Conservation (phyloP, 345 rosid genomes). For the Sonneratia caseolaris region DNA sequence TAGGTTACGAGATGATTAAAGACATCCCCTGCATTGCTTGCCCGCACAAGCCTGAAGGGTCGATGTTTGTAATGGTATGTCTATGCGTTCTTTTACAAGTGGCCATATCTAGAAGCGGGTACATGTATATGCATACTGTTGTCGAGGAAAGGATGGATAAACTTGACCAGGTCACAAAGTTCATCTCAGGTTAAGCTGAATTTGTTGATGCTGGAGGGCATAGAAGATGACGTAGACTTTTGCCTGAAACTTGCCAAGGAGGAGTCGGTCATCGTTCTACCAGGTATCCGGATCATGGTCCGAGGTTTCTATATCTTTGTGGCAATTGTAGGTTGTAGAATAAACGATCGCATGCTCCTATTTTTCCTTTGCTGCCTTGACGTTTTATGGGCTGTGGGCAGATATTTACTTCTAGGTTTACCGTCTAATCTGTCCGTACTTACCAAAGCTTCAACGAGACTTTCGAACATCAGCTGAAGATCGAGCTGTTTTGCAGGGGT, state of each 20-base stretch:
- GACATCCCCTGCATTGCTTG: conserved; percentile 43
- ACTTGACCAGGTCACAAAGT: not conserved
- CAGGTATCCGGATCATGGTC: conserved; percentile 20
- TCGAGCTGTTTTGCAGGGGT: conserved; percentile 17
- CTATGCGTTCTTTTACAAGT: not conserved
- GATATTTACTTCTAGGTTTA: too few species aligned
- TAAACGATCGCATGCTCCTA: too few species aligned
- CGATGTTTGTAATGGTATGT: conserved; percentile 41
- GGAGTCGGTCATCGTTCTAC: conserved; percentile 42
- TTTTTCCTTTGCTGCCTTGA: too few species aligned
- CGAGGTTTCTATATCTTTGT: too few species aligned
- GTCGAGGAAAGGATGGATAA: not conserved
- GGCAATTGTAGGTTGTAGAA: too few species aligned
- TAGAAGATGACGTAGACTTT: conserved; percentile 51
- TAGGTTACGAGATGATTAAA: conserved; percentile 22
- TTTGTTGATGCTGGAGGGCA: conserved; percentile 25
- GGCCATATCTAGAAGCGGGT: too few species aligned
- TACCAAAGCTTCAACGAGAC: too few species aligned
- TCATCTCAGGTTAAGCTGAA: conserved; percentile 31
- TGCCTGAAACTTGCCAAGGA: conserved; percentile 53
- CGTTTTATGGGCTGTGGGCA: too few species aligned
- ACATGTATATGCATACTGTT: not conserved
- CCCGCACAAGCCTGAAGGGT: conserved; percentile 37
- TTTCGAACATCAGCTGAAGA: too few species aligned
- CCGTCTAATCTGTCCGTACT: too few species aligned